These are phyloP conservation scores for Chlorella vulgaris DNA, from an alignment of 139 green algal genomes.

Conservation along the genomic window DNA sequence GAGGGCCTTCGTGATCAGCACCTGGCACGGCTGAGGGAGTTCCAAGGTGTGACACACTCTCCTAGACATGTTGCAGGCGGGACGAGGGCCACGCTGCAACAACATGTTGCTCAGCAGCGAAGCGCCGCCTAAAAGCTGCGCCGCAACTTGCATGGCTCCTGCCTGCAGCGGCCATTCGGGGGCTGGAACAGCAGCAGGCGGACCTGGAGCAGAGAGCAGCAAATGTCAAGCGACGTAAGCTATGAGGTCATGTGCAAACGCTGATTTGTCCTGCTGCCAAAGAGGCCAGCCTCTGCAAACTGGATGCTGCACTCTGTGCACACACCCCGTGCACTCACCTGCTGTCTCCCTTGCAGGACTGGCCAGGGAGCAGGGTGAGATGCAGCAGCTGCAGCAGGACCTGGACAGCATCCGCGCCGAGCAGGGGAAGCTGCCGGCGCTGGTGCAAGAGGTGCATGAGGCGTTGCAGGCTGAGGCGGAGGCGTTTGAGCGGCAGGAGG, in stretches of 20 bases:
- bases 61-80: too few relatives aligned
- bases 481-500: constrained; percentile 27
- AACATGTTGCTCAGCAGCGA: too few relatives aligned
- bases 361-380: constrained; percentile 12
- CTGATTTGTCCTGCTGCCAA: too few relatives aligned
- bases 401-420: constrained; percentile 22
- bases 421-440: constrained; percentile 25
- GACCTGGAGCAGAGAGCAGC: constrained; percentile 20
- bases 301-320: not conserved
- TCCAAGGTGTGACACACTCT: constrained; percentile 24
- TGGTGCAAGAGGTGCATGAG: constrained; percentile 32
- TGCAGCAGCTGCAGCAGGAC: constrained; percentile 23
- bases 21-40: constrained; percentile 18
- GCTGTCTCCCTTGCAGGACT: constrained; percentile 17
- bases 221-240: constrained; percentile 29
- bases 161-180: constrained; percentile 22
- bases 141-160: too few relatives aligned
- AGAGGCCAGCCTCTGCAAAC: not conserved
- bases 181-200: constrained; percentile 27
- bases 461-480: constrained; percentile 30
- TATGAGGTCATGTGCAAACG: too few relatives aligned
- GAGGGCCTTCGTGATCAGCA: constrained; percentile 28
- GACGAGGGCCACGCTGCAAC: too few relatives aligned
- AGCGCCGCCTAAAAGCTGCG: too few relatives aligned
- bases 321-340: not conserved